phyloP scores from a whole-genome alignment of 441 rosid genomes.

The Omphalea diandra region DNA sequence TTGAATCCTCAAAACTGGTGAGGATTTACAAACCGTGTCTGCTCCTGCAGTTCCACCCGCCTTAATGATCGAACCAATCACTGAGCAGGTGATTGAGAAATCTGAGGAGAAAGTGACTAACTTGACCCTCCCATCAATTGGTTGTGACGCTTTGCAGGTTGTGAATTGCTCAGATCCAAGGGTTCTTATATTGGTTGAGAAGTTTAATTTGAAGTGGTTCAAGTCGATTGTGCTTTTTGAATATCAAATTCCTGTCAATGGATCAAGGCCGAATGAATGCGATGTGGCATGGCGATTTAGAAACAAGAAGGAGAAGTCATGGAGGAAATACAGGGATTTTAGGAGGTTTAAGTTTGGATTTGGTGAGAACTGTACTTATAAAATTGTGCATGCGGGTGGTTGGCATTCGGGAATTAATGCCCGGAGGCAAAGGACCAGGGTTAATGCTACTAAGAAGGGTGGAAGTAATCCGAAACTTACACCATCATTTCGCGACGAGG shows the following conservation, averaged over 20 bases:
- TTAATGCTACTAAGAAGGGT: conserved; percentile 32
- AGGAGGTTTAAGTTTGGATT: conserved; percentile 75
- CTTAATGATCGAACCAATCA: conserved; percentile 38
- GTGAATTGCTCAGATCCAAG: conserved; percentile 90
- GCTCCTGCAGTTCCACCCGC: conserved; percentile 38
- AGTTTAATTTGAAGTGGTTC: conserved; percentile 69
- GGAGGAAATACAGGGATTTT: conserved; percentile 91
- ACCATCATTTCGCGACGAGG: conserved; percentile 50
- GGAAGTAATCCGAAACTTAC: conserved; percentile 33
- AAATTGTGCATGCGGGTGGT: conserved; percentile 57
- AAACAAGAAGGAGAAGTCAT: conserved; percentile 86
- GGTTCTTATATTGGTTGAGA: conserved; percentile 64
- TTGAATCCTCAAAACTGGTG: conserved; percentile 73
- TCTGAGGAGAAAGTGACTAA: conserved; percentile 52
- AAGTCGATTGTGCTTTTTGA: conserved; percentile 72
- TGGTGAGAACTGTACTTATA: conserved; percentile 66
- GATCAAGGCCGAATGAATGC: conserved; percentile 69
- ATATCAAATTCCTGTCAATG: conserved; percentile 73
- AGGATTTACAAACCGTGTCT: conserved; percentile 41
- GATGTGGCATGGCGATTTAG: conserved; percentile 94
- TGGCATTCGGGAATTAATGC: conserved; percentile 93
- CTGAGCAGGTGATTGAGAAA: conserved; percentile 61
- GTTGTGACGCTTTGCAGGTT: conserved; percentile 52
- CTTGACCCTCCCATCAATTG: conserved; percentile 43
- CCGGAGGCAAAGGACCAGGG: conserved; percentile 45